Percentiles rank a stretch among this genome's conserved stretches.
phyloP scores from a whole-genome alignment of 1,139 yeast species.

The Yamadazyma conglobata region DNA sequence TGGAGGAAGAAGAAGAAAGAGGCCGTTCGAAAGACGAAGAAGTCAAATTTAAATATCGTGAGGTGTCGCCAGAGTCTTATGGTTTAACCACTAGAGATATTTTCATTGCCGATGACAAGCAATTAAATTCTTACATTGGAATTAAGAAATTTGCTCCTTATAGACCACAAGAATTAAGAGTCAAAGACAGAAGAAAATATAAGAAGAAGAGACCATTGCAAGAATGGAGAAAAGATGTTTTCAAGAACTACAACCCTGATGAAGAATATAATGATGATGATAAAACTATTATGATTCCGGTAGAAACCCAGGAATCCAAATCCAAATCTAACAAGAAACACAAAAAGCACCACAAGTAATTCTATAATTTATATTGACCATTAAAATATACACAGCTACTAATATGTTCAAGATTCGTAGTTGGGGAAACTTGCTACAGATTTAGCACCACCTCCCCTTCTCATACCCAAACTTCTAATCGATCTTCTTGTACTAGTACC shows the following conservation, averaged over 20 bases:
- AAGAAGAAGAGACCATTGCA: slow-evolving; percentile 71
- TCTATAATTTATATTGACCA: slow-evolving; percentile 1
- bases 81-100: slow-evolving; percentile 88
- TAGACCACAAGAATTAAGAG: slow-evolving; percentile 67
- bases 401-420: no score
- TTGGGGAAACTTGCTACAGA: slow-evolving; percentile 43
- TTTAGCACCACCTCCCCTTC: slow-evolving; percentile 30
- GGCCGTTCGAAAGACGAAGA: slow-evolving; percentile 43
- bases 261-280: slow-evolving; percentile 28
- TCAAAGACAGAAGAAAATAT: slow-evolving; percentile 79
- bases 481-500: slow-evolving; percentile 29
- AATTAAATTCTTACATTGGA: slow-evolving; percentile 79
- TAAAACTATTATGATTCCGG: slow-evolving; percentile 39
- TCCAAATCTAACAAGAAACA: slow-evolving; percentile 4
- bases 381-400: slow-evolving; percentile 1
- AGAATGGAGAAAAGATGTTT: slow-evolving; percentile 88
- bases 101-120: slow-evolving; percentile 82
- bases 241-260: slow-evolving; percentile 55
- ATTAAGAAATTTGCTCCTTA: slow-evolving; percentile 92
- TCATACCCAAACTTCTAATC: slow-evolving; percentile 44
- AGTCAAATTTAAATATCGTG: slow-evolving; percentile 76
- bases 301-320: slow-evolving; percentile 10
- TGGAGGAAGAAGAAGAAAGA: slow-evolving; percentile 66
- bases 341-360: slow-evolving; percentile 1
- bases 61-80: slow-evolving; percentile 91